Conservation (phyloP, 305 asterid species). For the Plantago coronopus region DNA sequence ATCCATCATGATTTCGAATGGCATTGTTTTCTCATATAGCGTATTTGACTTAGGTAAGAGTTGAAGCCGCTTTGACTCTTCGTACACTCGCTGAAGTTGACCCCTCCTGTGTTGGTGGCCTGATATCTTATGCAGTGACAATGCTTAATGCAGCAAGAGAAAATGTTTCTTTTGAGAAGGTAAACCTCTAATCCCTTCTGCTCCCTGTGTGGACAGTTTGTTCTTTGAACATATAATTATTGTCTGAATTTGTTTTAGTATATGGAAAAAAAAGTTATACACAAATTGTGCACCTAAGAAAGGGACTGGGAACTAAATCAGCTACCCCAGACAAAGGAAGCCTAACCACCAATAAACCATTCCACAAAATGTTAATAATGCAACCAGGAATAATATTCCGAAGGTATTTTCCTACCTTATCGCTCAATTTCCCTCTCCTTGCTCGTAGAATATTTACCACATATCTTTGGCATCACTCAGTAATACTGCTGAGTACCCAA, state of each 20-base stretch:
- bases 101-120: conserved; percentile 94
- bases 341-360: too few relatives aligned
- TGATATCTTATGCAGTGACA: conserved; percentile 91
- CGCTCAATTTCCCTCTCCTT: too few relatives aligned
- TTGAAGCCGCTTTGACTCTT: conserved; percentile 95
- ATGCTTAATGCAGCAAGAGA: conserved; percentile 87
- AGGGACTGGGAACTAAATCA: too few relatives aligned
- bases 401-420: too few relatives aligned
- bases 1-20: conserved; percentile 8
- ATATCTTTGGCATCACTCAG: too few relatives aligned
- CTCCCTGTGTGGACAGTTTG: conserved; percentile 11
- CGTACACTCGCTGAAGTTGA: conserved; percentile 95
- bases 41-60: conserved; percentile 65
- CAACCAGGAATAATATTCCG: too few relatives aligned
- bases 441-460: too few relatives aligned
- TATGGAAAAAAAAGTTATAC: too few relatives aligned
- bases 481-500: too few relatives aligned
- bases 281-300: too few relatives aligned
- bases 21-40: background rate
- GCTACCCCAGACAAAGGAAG: too few relatives aligned
- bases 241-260: background rate
- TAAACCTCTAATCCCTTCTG: conserved; percentile 26
- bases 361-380: too few relatives aligned
- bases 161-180: conserved; percentile 85
- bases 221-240: conserved; percentile 15